Conservation (phyloP, 176 grass and related monocot species). For the Triticum monococcum region DNA sequence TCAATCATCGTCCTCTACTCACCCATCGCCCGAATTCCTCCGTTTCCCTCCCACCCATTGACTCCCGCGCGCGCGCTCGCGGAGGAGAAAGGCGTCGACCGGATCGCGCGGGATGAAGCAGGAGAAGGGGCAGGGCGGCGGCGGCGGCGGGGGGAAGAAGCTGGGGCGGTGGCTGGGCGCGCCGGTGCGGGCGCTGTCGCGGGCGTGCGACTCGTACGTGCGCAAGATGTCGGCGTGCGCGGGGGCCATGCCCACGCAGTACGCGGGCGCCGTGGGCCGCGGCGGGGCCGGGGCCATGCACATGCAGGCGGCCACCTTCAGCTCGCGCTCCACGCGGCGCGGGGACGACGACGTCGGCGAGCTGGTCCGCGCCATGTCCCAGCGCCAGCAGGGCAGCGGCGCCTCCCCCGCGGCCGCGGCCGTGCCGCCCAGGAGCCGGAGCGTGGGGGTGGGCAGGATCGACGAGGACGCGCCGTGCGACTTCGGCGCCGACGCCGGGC, state of each 20-base stretch:
- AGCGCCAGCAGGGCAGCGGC: background rate
- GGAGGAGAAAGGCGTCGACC: no score
- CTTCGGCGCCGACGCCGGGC: slow-evolving; percentile 39
- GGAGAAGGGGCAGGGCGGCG: background rate
- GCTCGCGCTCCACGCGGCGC: slow-evolving; percentile 35
- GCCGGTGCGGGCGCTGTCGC: slow-evolving; percentile 47
- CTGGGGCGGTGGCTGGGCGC: slow-evolving; percentile 48
- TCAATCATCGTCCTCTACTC: slow-evolving; percentile 19
- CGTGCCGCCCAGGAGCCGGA: slow-evolving; percentile 43
- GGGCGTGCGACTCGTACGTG: slow-evolving; percentile 67
- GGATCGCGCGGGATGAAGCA: background rate
- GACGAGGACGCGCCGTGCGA: slow-evolving; percentile 67
- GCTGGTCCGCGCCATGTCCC: slow-evolving; percentile 49
- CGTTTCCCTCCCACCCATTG: slow-evolving; percentile 1
- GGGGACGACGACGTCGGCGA: slow-evolving; percentile 36
- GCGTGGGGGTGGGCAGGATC: slow-evolving; percentile 46
- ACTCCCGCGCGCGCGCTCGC: background rate
- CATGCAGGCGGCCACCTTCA: slow-evolving; percentile 24
- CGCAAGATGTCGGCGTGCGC: slow-evolving; percentile 50
- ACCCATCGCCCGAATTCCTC: background rate
- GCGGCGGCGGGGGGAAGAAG: slow-evolving; percentile 2
- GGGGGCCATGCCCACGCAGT: slow-evolving; percentile 37
- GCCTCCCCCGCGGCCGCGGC: background rate
- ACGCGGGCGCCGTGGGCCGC: slow-evolving; percentile 19
- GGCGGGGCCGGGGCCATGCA: slow-evolving; percentile 9